Conservation (phyloP, 345 rosid species). For the Arabis hirsuta region DNA sequence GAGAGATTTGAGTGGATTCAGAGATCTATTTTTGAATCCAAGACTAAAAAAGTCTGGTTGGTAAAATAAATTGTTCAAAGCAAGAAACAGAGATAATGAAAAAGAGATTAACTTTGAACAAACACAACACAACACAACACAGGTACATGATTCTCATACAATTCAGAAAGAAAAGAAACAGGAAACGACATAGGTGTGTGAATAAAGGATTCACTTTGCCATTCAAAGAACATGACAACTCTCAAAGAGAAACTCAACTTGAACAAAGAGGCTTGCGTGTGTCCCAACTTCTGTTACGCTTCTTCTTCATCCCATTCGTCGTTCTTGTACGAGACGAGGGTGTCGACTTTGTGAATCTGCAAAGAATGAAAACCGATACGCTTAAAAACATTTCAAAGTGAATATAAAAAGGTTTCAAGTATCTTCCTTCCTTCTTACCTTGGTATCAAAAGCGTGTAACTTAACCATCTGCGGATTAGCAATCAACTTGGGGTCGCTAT, state of each 20-base stretch:
- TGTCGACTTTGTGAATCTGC: constrained; percentile 97
- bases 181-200: constrained; percentile 53
- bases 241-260: no score
- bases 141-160: constrained; percentile 25
- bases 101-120: constrained; percentile 10
- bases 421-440: constrained; percentile 48
- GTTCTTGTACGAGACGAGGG: constrained; percentile 92
- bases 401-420: background rate
- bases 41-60: background rate
- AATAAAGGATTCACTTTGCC: constrained; percentile 64
- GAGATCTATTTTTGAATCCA: background rate
- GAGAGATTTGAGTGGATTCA: background rate
- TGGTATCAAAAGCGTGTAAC: constrained; percentile 93
- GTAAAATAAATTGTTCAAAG: background rate
- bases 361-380: background rate
- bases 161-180: constrained; percentile 15
- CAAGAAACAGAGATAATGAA: background rate
- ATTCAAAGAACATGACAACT: constrained; percentile 11
- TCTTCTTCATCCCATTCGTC: constrained; percentile 94
- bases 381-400: background rate
- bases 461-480: constrained; percentile 99
- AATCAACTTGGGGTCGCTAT: constrained; percentile 93
- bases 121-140: constrained; percentile 18
- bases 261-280: background rate
- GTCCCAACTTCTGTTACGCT: background rate